Base-by-base conservation (phyloP, 1,139 yeast genomes). In the Candida sanyaensis region DNA sequence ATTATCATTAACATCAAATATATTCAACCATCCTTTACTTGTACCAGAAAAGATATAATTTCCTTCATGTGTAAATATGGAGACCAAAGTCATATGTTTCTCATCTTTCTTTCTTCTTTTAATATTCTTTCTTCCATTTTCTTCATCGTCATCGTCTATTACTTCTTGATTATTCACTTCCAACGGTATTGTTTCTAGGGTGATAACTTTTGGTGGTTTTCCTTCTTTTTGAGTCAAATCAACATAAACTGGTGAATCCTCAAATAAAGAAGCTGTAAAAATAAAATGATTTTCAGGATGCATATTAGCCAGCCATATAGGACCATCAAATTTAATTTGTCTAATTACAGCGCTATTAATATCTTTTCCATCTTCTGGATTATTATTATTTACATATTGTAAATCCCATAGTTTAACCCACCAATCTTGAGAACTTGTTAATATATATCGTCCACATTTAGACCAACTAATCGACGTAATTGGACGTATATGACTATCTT, bases 351-450 rank as follows among this genome's bases (percentile, higher is more conserved):
- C 62, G 44, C 57, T 50, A 7, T 12, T 6, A 23, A 24, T 33
- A 8, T 33, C 17, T 7, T 41, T 42, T 3, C 39, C 38, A 55
- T 27, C 48, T 49, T 41, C 42, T 9, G n/a, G 5, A 13, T 13
- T 13, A n/a, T 47, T 38, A 9, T 37, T 42, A 49, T 70, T 70
- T 42, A 64, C 68, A 43, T 66, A 61, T 32, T 66, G 57, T 54
- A 92, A 67, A 66, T 90, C 97, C 97, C 97, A 91, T 37, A 91
- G 63, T 47, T 87, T 81, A 44, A 87, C 80, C 48, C 77, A 77
- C 96, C 96, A 91, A 62, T 93, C 98, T 56, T 92, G 81, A 0
- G 95, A 82, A n/a, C 92, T 75, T 2, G 89, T 78, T 8, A 92
- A 69, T 6, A 92, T 59, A 55, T 80, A 89, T 28, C 89, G 66